Evolutionary conservation across 2,329 filamentous ascomycete genomes (phyloP), one percentile per base, ranked within the genome.

Genomic region (Xylariaceae sp.): DNA sequence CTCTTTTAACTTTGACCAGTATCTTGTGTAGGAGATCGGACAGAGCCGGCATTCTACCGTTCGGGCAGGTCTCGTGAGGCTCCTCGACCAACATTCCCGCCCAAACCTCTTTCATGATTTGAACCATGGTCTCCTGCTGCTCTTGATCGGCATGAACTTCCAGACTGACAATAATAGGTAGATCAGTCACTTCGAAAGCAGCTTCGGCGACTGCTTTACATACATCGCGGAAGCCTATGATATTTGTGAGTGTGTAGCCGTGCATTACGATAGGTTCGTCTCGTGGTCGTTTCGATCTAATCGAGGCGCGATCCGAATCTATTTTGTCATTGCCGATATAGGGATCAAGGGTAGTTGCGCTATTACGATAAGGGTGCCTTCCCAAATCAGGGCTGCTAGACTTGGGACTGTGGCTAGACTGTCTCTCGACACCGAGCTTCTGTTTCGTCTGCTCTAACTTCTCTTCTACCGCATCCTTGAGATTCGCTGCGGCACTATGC

Each of bases 31-130:
- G 76, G 38, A 97, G 65, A 11, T 89, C 79, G 12, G 79, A 78
- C 0, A 95, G 81, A 24, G 79, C 76, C 0, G 87, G 85, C 19
- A 91, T 76, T 4, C 69, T 67, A 41, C 76, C 69, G 12, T 63
- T 67, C 0, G 80, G 71, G 59, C 69, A 68, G 53, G 71, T 65
- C 16, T 75, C 70, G 16, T 66, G 73, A 29, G 67, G 67, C 39
- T 66, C 55, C 17, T 88, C 82, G 9, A 96, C 72, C 4, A 97
- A 72, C 54, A 85, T 67, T 0, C 78, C 82, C 31, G 76, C 78
- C 89, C 90, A 98, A 49, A 87, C 85, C 52, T 95, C 81, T 50
- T 82, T 82, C 85, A 98, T 96, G 49, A 97, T 95, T 42, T 87
- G 78, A 9, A 95, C 90, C 87, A 97, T 96, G 38, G 86, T 76